Evolutionary conservation across 148 eudicot species (phyloP), one percentile per base, ranked within the genome.

Genomic region (Rheum nobile): DNA sequence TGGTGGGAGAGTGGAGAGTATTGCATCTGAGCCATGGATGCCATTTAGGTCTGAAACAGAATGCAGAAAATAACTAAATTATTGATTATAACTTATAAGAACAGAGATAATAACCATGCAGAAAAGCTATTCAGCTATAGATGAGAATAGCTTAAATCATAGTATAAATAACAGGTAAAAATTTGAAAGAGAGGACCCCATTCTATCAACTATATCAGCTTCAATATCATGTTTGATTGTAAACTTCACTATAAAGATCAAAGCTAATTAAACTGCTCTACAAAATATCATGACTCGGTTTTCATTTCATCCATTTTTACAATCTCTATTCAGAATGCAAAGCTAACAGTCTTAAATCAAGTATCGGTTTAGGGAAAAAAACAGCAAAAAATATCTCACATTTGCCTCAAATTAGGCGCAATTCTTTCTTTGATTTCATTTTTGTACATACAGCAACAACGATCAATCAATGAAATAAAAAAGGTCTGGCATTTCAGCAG

Each of bases 1-100:
- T 50, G 82, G 67, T 44, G 4, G 1, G 85, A 28, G 22, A 89
- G 72, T 14, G 85, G 85, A 29, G 91, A 82, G 72, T 71, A 80
- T 29, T 82, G 86, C 47, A 89, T 85, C 79, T 87, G 94, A 67
- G 92, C 74, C 78, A 85, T 77, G 34, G 89, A 73, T 41, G 84
- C 78, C 88, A 82, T 85, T 39, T 57, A 11, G 75, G 22, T 73
- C 63, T 29, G 14, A 63, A 63, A 32, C 70, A 31, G 67, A 31
- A 14, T 17, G 39, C 4, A 65, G 38, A 54, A 21, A 21, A 21
- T 2, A 54, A 7, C 21, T 46, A 14, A 16, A 46, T 46, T 46
- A 46, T 5, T 46, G 4, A 19, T 50, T 21, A 21, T n/a, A 50
- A 50, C 24, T 48, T 14, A 4, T 48, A 48, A 48, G 26, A 50